Base-by-base conservation (phyloP, 805 yeast species). In the Starmerella powellii region DNA sequence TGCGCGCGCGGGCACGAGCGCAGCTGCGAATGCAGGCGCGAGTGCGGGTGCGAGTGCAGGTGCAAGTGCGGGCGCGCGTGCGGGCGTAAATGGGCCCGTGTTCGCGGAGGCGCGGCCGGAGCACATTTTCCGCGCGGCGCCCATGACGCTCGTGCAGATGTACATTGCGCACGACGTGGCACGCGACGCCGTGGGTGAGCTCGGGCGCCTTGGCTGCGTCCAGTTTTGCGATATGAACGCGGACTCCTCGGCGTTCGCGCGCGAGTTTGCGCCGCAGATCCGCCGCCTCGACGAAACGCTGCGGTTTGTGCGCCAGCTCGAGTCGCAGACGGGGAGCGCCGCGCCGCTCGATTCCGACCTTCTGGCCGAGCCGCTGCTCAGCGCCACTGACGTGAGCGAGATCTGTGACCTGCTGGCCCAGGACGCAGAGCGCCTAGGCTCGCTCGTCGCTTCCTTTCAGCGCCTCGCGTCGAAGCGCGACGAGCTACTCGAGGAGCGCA, bases 121-220 rank as follows among this genome's bases (percentile, higher is more conserved):
- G 37, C 46, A 51, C 38, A 42, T 53, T 21, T 54, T 52, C 34
- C 50, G 95, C 69, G 87, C 97, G 39, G 97, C 97, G 78, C 95
- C 85, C 56, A 93, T 91, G 97, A 76, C 93, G 40, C 73, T 87
- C 53, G 80, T 88, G 34, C 95, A 91, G 65, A 68, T 91, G 53
- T 88, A 85, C 60, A 75, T 91, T 40, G 87, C 97, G 2, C 74
- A 81, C 19, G 98, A 91, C 63, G 76, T 80, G 23, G 75, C 94
- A 6, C 72, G 97, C 47, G 93, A 85, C 42, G 76, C 83, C 26
- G 79, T 85, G 15, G 76, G 84, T 44, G 74, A 79, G 20, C 66
- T 91, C 27, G 99, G 98, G 3, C 80, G 80, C 47, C 66, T 83
- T 60, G 87, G 88, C 20, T 65, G 78, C 44, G 74, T 91, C 26